Evolutionary conservation across 495 filamentous ascomycete genomes (phyloP), one percentile per base, ranked within the genome.

Genomic region (Xylaria sp.): DNA sequence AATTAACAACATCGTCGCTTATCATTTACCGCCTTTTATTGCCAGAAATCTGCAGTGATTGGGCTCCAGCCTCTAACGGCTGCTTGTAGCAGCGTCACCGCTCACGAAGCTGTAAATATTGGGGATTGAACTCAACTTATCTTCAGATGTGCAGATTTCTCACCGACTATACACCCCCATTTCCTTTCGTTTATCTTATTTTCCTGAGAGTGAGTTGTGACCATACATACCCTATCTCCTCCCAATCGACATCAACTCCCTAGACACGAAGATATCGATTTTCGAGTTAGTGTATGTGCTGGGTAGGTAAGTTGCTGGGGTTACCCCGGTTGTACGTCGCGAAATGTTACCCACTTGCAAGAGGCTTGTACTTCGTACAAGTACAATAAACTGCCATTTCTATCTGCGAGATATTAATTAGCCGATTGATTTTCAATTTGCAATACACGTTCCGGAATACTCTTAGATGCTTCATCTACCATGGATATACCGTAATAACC

Each of bases 21-120:
- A 14, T 15, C 26, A 66, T 41, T 66, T 37, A 52, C 62, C n/a
- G 61, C 62, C 26, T 48, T 61, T 63, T 35, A 33, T 37, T 66
- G 4, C 24, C 14, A 40, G 44, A 0, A n/a, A 41, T 24, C 12
- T 24, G 24, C 19, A 43, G 17, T n/a, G 21, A 44, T 63, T 17
- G 2, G 5, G 24, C 61, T 46, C 26, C 11, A 8, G 35, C 35
- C 50, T 17, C 15, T 15, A 55, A 31, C 14, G 24, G 4, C 0
- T 31, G 11, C 50, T 3, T 5, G 0, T 6, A 37, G 21, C n/a
- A 35, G n/a, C 31, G 7, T 37, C 17, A 35, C n/a, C 31, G 6
- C 7, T 37, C 19, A 21, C 31, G 33, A 59, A 5, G 19, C 33
- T n/a, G 33, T 37, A 33, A 21, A 11, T 12, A 17, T 59, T 21